phyloP scores from a whole-genome alignment of 179 eudicot genomes.

The Sideroxylon spinosum region DNA sequence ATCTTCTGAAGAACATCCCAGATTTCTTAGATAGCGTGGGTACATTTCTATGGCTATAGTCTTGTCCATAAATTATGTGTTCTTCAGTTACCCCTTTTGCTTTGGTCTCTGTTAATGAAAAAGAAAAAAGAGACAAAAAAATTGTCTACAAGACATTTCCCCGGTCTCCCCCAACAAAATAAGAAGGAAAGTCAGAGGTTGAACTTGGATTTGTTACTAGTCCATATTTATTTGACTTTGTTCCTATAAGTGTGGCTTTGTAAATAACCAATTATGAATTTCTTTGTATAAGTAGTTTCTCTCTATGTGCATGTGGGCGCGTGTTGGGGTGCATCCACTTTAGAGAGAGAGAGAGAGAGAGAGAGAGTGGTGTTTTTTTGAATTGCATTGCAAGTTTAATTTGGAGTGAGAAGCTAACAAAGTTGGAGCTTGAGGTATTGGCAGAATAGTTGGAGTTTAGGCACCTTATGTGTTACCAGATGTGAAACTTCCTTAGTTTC shows the following conservation, averaged over 20 bases:
- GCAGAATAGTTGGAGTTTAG: not conserved
- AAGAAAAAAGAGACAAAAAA: not conserved
- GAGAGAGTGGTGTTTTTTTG: not conserved
- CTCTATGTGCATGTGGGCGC: not conserved
- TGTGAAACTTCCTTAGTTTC: not conserved
- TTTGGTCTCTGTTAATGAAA: no score
- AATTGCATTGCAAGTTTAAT: not conserved
- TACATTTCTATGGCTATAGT: no score
- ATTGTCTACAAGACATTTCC: not conserved
- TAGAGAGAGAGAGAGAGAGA: not conserved
- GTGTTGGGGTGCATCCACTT: not conserved
- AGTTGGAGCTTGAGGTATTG: not conserved
- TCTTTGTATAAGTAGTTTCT: not conserved
- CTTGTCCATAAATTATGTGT: no score
- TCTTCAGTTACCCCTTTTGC: no score
- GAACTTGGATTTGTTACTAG: not conserved
- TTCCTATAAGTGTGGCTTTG: no score
- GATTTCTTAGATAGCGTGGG: no score
- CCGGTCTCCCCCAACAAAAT: not conserved
- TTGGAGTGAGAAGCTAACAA: not conserved
- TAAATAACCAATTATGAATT: no score
- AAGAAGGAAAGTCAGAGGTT: not conserved
- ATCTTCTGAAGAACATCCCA: not conserved
- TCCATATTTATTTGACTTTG: not conserved
- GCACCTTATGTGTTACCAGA: not conserved